Percentiles rank a stretch among this genome's conserved stretches.
phyloP scores from a whole-genome alignment of 164 flowering plant genomes.

The Vitis rupestris region DNA sequence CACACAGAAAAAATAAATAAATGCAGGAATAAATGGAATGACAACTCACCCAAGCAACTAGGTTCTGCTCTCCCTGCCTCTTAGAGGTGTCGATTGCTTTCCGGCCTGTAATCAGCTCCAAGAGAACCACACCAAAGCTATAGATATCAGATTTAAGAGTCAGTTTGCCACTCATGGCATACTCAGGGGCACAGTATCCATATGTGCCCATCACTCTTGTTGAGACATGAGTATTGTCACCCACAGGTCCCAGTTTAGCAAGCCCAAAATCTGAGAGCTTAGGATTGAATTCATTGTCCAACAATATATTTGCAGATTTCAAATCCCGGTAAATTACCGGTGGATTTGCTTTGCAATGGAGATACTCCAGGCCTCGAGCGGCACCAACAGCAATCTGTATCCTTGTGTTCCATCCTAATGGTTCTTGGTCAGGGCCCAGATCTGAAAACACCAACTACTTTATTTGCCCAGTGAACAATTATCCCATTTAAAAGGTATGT shows the following conservation, averaged over 20 bases:
- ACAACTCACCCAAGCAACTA: slow-evolving; percentile 68
- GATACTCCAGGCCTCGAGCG: slow-evolving; percentile 76
- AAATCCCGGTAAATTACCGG: slow-evolving; percentile 87
- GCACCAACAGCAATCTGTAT: slow-evolving; percentile 78
- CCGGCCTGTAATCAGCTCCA: slow-evolving; percentile 75
- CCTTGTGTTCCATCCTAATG: slow-evolving; percentile 64
- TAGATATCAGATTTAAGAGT: slow-evolving; percentile 81
- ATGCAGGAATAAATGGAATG: background rate
- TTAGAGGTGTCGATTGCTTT: slow-evolving; percentile 54
- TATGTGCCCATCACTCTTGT: slow-evolving; percentile 88
- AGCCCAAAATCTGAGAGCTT: slow-evolving; percentile 92
- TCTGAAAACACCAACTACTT: slow-evolving; percentile 21
- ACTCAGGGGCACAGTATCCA: slow-evolving; percentile 90
- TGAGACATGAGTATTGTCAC: slow-evolving; percentile 83
- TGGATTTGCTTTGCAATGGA: slow-evolving; percentile 72
- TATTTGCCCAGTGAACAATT: background rate
- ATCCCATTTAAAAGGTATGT: too few relatives aligned
- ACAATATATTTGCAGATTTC: slow-evolving; percentile 77
- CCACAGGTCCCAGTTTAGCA: slow-evolving; percentile 86
- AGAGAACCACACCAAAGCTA: slow-evolving; percentile 79
- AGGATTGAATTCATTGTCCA: slow-evolving; percentile 70
- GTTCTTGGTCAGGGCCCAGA: slow-evolving; percentile 30
- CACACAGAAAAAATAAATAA: background rate
- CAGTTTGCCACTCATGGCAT: slow-evolving; percentile 80
- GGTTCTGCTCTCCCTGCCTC: slow-evolving; percentile 55